These are phyloP conservation scores for Favolaschia claudopus DNA, from an alignment of 768 basidiomycete species.

Conservation along the genomic window DNA sequence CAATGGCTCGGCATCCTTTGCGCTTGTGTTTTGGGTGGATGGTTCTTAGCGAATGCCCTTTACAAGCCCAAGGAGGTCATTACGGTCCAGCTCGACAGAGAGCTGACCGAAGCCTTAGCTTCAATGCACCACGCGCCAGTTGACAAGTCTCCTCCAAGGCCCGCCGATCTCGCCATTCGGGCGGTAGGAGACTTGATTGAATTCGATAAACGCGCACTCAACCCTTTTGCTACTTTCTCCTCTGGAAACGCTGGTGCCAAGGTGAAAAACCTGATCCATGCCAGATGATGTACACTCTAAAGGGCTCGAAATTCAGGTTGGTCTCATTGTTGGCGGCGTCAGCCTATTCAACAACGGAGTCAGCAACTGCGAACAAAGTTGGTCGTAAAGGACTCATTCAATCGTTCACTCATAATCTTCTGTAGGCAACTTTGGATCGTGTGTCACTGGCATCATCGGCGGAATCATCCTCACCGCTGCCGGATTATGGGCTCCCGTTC, in stretches of 20 bases:
- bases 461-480: not conserved
- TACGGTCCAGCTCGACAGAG: not conserved
- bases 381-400: not conserved
- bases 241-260: not conserved
- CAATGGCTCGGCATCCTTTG: not conserved
- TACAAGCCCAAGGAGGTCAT: not conserved
- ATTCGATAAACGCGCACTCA: too few relatives aligned
- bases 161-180: too few relatives aligned
- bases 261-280: constrained; percentile 2
- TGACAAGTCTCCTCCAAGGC: too few relatives aligned
- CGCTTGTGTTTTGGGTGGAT: not conserved
- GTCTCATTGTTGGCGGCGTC: constrained; percentile 1
- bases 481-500: not conserved
- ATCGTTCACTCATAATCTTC: not conserved
- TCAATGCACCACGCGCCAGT: too few relatives aligned
- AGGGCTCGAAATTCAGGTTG: not conserved
- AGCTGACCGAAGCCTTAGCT: too few relatives aligned
- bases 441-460: constrained; percentile 2
- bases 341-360: not conserved
- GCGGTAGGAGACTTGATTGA: too few relatives aligned
- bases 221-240: not conserved
- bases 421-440: not conserved
- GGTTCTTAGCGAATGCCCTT: not conserved
- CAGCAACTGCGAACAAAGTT: not conserved
- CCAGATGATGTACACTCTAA: not conserved